Percentiles rank a stretch among this genome's conserved stretches.
Evolutionary conservation across 176 grass and related monocot genomes (phyloP).

Genomic region (Triticum monococcum): DNA sequence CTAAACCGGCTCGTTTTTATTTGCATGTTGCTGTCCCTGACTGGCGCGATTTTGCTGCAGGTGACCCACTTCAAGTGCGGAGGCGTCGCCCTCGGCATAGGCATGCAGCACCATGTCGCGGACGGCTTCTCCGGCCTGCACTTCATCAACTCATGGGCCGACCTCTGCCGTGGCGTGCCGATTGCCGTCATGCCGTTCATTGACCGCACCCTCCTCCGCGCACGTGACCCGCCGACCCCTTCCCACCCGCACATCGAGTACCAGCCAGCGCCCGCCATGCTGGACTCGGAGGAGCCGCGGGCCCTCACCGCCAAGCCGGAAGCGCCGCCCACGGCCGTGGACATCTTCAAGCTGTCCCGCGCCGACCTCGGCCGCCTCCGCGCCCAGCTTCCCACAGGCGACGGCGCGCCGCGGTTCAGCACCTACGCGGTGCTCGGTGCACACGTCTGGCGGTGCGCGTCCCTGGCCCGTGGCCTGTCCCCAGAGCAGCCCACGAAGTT

Average conservation of each 20-base stretch:
- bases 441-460: conserved; percentile 87
- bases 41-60: conserved; percentile 39
- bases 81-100: conserved; percentile 75
- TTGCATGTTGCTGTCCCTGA: background rate
- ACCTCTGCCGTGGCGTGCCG: conserved; percentile 63
- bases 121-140: conserved; percentile 88
- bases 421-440: conserved; percentile 69
- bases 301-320: conserved; percentile 26
- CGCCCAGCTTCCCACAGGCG: conserved; percentile 13
- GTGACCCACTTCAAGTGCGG: conserved; percentile 93
- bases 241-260: conserved; percentile 78
- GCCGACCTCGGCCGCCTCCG: conserved; percentile 54
- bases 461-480: conserved; percentile 64
- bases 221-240: conserved; percentile 56
- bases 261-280: conserved; percentile 78
- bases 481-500: conserved; percentile 75
- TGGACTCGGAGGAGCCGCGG: conserved; percentile 28
- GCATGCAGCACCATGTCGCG: conserved; percentile 93
- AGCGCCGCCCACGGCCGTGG: conserved; percentile 54
- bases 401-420: conserved; percentile 50
- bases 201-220: conserved; percentile 73
- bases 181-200: conserved; percentile 72
- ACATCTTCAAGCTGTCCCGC: conserved; percentile 63
- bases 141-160: conserved; percentile 95
- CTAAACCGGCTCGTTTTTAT: background rate